phyloP scores from a whole-genome alignment of 2,329 filamentous ascomycete genomes.

The Claviceps sorghi region DNA sequence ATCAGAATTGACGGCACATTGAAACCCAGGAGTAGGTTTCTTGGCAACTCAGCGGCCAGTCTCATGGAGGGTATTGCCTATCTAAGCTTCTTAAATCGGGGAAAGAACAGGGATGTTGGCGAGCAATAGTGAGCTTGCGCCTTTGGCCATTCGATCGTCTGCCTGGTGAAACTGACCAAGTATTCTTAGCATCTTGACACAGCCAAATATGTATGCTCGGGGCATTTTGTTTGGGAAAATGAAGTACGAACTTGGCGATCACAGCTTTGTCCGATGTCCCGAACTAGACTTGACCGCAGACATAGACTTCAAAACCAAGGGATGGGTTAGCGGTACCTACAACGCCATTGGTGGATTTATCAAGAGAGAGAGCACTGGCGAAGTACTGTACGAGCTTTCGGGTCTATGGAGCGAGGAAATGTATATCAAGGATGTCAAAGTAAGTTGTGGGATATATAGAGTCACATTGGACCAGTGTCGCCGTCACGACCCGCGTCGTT shows the following conservation, averaged over 20 bases:
- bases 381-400: conserved; percentile 78
- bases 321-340: conserved; percentile 91
- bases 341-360: conserved; percentile 89
- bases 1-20: conserved; percentile 92
- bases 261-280: conserved; percentile 83
- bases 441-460: conserved; percentile 24
- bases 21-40: conserved; percentile 86
- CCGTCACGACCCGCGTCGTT: background rate
- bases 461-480: background rate
- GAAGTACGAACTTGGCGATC: conserved; percentile 97
- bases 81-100: conserved; percentile 66
- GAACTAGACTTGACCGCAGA: conserved; percentile 78
- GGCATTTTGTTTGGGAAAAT: conserved; percentile 97
- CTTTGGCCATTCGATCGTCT: background rate
- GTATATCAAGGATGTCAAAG: conserved; percentile 70
- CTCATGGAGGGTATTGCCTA: conserved; percentile 96
- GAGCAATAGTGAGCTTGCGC: conserved; percentile 66
- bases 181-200: conserved; percentile 60
- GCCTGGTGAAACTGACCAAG: conserved; percentile 3
- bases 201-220: conserved; percentile 97
- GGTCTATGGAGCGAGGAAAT: conserved; percentile 93
- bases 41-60: conserved; percentile 94
- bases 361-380: conserved; percentile 74
- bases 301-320: conserved; percentile 97
- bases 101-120: conserved; percentile 46